A percentile compares a stretch with the other conserved stretches of the same genome.
These are phyloP conservation scores for Adansonia digitata DNA, from an alignment of 345 rosid species.

Conservation along the genomic window DNA sequence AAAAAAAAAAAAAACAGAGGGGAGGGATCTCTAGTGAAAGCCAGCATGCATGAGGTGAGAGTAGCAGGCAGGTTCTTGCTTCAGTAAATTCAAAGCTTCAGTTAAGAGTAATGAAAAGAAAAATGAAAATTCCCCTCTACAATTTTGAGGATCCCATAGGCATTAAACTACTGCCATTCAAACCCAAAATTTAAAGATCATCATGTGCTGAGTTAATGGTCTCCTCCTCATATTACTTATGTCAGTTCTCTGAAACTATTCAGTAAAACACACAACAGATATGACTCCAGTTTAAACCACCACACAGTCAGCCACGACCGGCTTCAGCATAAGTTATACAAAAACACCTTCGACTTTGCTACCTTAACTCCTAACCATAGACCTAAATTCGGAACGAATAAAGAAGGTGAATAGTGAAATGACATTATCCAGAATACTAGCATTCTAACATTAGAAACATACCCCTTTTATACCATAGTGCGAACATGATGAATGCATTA, in stretches of 20 bases:
- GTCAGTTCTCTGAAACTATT: slow-evolving; percentile 2
- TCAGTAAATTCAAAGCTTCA: not conserved
- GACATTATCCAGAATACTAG: not conserved
- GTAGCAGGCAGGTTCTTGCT: not conserved
- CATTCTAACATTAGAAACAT: not conserved
- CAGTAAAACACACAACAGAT: not conserved
- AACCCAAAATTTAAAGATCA: not conserved
- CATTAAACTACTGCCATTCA: slow-evolving; percentile 2
- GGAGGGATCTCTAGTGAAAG: not conserved
- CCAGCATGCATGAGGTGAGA: not conserved
- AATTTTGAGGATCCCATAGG: not conserved
- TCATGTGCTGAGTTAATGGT: not conserved
- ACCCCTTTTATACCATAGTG: not conserved
- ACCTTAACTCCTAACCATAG: not conserved
- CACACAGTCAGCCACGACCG: not conserved
- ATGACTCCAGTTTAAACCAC: not conserved
- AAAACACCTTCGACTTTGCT: not conserved
- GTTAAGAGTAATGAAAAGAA: not conserved
- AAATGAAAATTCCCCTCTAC: not conserved
- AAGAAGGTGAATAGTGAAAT: not conserved
- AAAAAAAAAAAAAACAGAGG: not conserved
- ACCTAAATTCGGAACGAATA: not conserved
- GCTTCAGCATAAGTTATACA: not conserved
- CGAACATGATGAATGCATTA: not conserved
- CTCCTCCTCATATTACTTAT: not conserved